Conservation (phyloP, 2,329 filamentous ascomycete species). For the Hortaea werneckii region DNA sequence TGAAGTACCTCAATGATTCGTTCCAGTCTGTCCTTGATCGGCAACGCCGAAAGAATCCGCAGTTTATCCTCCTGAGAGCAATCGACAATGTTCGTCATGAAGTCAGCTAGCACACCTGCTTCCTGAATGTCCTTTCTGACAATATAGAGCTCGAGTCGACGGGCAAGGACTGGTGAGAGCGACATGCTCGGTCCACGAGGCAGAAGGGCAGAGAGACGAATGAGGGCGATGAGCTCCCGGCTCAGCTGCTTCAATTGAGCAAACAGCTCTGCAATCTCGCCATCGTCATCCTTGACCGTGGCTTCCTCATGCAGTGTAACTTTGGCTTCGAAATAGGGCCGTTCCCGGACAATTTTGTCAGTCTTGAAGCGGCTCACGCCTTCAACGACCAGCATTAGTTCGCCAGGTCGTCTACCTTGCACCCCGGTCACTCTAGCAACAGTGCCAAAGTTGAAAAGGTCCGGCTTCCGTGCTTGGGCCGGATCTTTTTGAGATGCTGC, state of each 20-base stretch:
- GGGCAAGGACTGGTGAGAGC: constrained; percentile 74
- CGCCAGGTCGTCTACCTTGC: constrained; percentile 36
- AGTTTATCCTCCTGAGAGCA: constrained; percentile 85
- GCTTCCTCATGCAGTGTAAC: constrained; percentile 61
- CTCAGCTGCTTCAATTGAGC: constrained; percentile 73
- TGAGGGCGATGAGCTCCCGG: constrained; percentile 72
- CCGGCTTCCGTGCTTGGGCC: constrained; percentile 37
- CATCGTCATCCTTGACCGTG: constrained; percentile 34
- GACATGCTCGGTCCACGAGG: constrained; percentile 55
- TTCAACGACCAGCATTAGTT: constrained; percentile 79
- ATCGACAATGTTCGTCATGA: constrained; percentile 90
- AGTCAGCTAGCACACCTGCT: constrained; percentile 80
- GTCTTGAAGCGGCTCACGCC: constrained; percentile 69
- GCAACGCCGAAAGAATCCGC: constrained; percentile 68
- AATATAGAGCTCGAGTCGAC: constrained; percentile 80
- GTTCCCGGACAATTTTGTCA: constrained; percentile 63
- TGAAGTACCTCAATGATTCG: constrained; percentile 76
- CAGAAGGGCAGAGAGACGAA: constrained; percentile 77
- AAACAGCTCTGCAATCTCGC: constrained; percentile 61
- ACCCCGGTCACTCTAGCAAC: constrained; percentile 45
- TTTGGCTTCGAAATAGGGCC: constrained; percentile 77
- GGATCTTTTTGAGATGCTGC: constrained; percentile 47
- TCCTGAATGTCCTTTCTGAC: constrained; percentile 70
- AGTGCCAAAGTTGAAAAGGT: constrained; percentile 76
- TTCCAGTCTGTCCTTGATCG: constrained; percentile 66